phyloP scores from a whole-genome alignment of 1,139 yeast genomes.

The Geotrichum reessii region DNA sequence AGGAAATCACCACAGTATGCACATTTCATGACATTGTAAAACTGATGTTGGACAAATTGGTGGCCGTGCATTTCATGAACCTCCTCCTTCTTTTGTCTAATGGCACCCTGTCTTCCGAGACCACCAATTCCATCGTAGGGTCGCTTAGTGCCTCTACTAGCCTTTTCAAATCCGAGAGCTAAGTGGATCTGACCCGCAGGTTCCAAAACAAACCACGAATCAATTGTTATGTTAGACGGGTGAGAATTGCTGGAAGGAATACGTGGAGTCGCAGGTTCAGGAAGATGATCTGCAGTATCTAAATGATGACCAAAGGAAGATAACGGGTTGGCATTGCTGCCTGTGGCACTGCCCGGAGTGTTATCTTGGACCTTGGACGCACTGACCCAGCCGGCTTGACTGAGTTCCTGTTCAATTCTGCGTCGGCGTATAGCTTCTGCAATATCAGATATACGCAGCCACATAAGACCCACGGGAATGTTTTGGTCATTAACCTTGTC shows the following conservation, averaged over 20 bases:
- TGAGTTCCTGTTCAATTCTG: constrained; percentile 70
- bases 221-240: constrained; percentile 36
- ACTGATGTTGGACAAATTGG: constrained; percentile 91
- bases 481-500: constrained; percentile 64
- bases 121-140: constrained; percentile 53
- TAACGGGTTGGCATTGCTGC: background rate
- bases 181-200: constrained; percentile 88
- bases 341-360: constrained; percentile 1
- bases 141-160: constrained; percentile 45
- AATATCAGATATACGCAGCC: constrained; percentile 85
- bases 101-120: constrained; percentile 97
- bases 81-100: constrained; percentile 90
- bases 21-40: constrained; percentile 94
- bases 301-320: background rate
- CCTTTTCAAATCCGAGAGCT: constrained; percentile 72
- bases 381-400: constrained; percentile 79
- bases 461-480: constrained; percentile 88
- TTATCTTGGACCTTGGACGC: constrained; percentile 47
- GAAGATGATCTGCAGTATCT: background rate
- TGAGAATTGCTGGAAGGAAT: background rate
- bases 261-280: background rate
- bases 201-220: constrained; percentile 88
- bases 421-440: constrained; percentile 92
- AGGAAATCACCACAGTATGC: constrained; percentile 94
- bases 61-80: constrained; percentile 95